A percentile compares a stretch with the other conserved stretches of the same genome.
Conservation (phyloP, 2,329 filamentous ascomycete genomes). For the Cylindrodendrum hubeiense region DNA sequence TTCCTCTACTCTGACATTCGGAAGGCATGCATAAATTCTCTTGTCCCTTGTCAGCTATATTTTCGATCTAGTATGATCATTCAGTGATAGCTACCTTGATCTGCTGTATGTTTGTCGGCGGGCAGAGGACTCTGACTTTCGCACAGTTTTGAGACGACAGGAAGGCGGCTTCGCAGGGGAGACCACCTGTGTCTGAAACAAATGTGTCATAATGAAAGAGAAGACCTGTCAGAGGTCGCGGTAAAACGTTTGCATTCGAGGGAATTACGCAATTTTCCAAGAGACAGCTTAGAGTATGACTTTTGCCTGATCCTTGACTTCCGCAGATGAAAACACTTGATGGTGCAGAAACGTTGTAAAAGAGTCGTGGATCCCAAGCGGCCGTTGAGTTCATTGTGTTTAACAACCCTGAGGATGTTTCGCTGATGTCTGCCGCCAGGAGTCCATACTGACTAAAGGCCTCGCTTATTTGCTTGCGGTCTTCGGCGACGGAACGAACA, state of each 20-base stretch:
- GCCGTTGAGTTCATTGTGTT: too few relatives aligned
- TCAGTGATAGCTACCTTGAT: slow-evolving; percentile 47
- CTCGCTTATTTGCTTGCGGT: not conserved
- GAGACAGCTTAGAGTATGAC: slow-evolving; percentile 68
- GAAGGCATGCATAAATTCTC: slow-evolving; percentile 56
- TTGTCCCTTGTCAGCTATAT: slow-evolving; percentile 25
- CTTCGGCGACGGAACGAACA: not conserved
- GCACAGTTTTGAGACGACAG: slow-evolving; percentile 59
- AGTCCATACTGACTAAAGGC: slow-evolving; percentile 10
- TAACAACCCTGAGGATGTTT: not conserved
- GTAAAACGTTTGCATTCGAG: slow-evolving; percentile 58
- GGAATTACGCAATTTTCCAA: slow-evolving; percentile 69
- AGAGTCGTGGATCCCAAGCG: slow-evolving; percentile 47
- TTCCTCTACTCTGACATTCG: slow-evolving; percentile 60
- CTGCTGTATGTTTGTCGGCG: slow-evolving; percentile 62
- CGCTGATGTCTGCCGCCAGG: not conserved
- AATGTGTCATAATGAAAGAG: slow-evolving; percentile 76
- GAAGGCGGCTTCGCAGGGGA: slow-evolving; percentile 71
- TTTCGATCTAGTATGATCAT: not conserved
- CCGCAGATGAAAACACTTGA: slow-evolving; percentile 74
- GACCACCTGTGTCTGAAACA: slow-evolving; percentile 59
- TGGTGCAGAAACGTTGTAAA: slow-evolving; percentile 62
- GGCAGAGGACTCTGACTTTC: slow-evolving; percentile 65
- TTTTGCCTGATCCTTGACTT: slow-evolving; percentile 74
- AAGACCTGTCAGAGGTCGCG: slow-evolving; percentile 67